phyloP scores from a whole-genome alignment of 345 rosid genomes.

The Aurinia saxatilis region DNA sequence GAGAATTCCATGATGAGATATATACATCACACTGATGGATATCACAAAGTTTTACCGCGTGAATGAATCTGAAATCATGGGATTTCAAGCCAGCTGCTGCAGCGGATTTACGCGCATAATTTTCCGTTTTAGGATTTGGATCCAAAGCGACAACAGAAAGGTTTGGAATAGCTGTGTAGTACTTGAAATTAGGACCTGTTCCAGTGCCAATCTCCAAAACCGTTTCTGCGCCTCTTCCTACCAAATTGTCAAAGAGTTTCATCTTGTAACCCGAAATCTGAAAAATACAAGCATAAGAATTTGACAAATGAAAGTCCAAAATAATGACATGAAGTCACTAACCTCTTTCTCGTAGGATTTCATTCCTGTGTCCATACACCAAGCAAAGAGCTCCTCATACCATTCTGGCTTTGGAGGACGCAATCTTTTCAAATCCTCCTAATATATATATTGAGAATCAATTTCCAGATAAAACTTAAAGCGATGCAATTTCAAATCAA shows the following conservation, averaged over 20 bases:
- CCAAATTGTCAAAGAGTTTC: constrained; percentile 47
- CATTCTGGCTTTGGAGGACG: constrained; percentile 74
- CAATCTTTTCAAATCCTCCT: constrained; percentile 45
- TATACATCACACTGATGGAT: neutral
- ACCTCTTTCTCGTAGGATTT: constrained; percentile 71
- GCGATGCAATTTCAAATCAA: neutral
- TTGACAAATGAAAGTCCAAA: neutral
- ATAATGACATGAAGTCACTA: neutral
- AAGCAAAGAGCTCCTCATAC: constrained; percentile 72
- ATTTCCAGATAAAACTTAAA: no score
- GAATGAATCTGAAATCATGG: constrained; percentile 51
- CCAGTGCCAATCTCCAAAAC: constrained; percentile 86
- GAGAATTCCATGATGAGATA: neutral
- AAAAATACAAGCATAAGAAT: neutral
- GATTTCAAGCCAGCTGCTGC: constrained; percentile 51
- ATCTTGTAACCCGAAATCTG: constrained; percentile 62
- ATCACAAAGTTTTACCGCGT: constrained; percentile 36
- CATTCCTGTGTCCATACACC: constrained; percentile 34
- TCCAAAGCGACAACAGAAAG: constrained; percentile 61
- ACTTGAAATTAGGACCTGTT: constrained; percentile 77
- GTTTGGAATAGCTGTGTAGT: constrained; percentile 41
- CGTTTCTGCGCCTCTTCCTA: constrained; percentile 43
- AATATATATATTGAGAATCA: neutral
- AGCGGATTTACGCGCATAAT: constrained; percentile 55
- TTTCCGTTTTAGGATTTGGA: constrained; percentile 74